phyloP scores from a whole-genome alignment of 2,329 filamentous ascomycete species.

The Ustilaginoidea virens region DNA sequence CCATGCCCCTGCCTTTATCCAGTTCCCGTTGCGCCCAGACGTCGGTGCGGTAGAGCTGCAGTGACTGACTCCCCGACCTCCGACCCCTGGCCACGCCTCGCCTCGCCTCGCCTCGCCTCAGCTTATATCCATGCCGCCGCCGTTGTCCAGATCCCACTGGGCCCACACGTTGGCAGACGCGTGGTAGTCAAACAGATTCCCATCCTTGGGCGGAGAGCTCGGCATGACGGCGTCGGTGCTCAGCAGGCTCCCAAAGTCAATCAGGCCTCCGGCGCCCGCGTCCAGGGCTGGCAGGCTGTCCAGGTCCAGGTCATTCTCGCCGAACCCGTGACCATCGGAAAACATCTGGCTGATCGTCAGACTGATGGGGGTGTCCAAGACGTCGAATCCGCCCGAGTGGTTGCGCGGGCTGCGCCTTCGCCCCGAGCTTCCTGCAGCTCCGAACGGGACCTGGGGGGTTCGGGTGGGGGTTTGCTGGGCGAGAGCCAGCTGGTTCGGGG shows the following conservation, averaged over 20 bases:
- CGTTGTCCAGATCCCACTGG: conserved; percentile 15
- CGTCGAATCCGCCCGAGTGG: too few species aligned
- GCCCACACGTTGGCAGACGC: conserved; percentile 14
- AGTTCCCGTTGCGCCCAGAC: too few species aligned
- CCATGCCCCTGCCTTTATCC: too few species aligned
- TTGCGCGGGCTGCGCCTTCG: conserved; percentile 28
- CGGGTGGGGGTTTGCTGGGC: conserved; percentile 34
- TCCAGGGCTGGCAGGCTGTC: conserved; percentile 22
- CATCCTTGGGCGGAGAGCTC: conserved; percentile 28
- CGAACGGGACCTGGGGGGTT: conserved; percentile 19
- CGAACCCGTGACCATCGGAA: conserved; percentile 35
- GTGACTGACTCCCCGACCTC: too few species aligned
- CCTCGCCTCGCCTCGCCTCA: not conserved
- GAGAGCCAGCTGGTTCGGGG: conserved; percentile 25
- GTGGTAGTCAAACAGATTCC: conserved; percentile 15
- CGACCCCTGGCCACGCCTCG: too few species aligned
- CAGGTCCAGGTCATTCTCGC: conserved; percentile 28
- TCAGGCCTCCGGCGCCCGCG: conserved; percentile 16
- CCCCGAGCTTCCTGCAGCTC: conserved; percentile 15
- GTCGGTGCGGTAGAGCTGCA: too few species aligned
- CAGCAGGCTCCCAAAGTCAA: conserved; percentile 34
- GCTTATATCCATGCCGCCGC: conserved; percentile 1
- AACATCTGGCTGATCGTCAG: conserved; percentile 49
- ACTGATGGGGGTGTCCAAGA: conserved; percentile 42
- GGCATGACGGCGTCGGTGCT: conserved; percentile 31